Evolutionary conservation across 306 rosid genomes (phyloP).

Genomic region (Pueraria montana): DNA sequence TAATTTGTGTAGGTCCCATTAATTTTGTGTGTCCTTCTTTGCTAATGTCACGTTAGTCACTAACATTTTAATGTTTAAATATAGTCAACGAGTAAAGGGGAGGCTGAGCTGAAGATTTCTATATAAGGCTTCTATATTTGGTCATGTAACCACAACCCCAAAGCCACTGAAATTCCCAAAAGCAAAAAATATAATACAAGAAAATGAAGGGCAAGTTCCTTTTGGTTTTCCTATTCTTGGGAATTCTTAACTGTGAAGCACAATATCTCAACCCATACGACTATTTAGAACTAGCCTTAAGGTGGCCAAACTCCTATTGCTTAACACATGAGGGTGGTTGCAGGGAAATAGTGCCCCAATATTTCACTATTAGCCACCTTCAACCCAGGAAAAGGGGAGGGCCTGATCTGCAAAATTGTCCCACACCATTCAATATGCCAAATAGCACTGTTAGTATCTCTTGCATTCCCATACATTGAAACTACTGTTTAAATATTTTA

Average conservation of each 20-base stretch:
- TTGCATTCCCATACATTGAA: not conserved
- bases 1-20: not conserved
- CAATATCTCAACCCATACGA: not conserved
- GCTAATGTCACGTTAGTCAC: not conserved
- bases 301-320: not conserved
- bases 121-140: not conserved
- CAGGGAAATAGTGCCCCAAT: not conserved
- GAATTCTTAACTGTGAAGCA: constrained; percentile 2
- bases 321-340: constrained; percentile 3
- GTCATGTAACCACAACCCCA: not conserved
- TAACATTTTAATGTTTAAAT: not conserved
- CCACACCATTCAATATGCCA: not conserved
- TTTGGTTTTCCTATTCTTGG: not conserved
- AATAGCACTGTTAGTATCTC: constrained; percentile 1
- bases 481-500: too few species aligned
- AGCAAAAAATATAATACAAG: not conserved
- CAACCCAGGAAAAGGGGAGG: not conserved
- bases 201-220: not conserved
- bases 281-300: not conserved
- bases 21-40: not conserved
- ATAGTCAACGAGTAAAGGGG: too few species aligned
- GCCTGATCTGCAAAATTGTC: not conserved
- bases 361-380: not conserved
- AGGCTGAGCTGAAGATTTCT: not conserved
- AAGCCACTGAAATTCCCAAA: not conserved